Conservation (phyloP, 495 filamentous ascomycete genomes). For the Gamarada debralockiae region DNA sequence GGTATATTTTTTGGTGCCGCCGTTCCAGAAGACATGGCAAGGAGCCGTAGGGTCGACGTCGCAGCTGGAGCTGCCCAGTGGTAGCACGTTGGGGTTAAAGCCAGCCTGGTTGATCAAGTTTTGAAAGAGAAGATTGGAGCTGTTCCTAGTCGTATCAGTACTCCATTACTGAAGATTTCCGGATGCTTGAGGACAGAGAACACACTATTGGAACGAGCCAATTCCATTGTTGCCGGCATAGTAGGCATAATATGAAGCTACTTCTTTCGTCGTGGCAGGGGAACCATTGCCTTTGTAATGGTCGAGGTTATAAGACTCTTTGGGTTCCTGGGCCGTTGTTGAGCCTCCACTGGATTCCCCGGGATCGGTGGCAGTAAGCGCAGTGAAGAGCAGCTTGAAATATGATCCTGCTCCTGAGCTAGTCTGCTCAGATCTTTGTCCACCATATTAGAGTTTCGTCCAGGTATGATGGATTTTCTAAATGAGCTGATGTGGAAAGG, state of each 20-base stretch:
- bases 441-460: too few species aligned
- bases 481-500: too few species aligned
- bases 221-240: conserved; percentile 26
- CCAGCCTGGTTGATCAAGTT: conserved; percentile 24
- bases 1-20: conserved; percentile 21
- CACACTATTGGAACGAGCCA: conserved; percentile 25
- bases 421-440: not conserved
- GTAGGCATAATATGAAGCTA: conserved; percentile 22
- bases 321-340: not conserved
- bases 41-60: conserved; percentile 14
- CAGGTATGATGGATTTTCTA: too few species aligned
- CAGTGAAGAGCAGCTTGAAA: not conserved
- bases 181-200: not conserved
- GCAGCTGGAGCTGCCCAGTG: conserved; percentile 19
- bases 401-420: not conserved
- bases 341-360: not conserved
- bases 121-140: conserved; percentile 25
- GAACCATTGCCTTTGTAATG: not conserved
- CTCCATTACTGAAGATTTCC: too few species aligned
- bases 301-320: not conserved
- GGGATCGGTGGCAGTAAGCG: not conserved
- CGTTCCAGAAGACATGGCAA: conserved; percentile 25
- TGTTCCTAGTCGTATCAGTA: not conserved
- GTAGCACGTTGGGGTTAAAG: conserved; percentile 22
- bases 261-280: conserved; percentile 20